Percentiles rank a stretch among this genome's conserved stretches.
Evolutionary conservation across 108 stramenopile species (phyloP).

Genomic region (Skeletonema potamos): DNA sequence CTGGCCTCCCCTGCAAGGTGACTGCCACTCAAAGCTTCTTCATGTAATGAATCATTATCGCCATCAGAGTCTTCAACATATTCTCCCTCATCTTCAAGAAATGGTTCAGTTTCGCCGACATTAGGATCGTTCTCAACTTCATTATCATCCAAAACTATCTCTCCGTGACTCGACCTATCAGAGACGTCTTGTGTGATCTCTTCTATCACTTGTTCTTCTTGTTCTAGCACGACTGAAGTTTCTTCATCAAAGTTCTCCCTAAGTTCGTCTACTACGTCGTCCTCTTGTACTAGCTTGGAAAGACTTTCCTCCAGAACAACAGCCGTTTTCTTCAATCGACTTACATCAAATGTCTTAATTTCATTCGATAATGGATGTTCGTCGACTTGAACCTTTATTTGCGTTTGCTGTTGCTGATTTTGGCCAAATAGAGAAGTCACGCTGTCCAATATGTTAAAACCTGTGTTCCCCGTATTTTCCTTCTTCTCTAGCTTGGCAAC

Average conservation of each 20-base stretch:
- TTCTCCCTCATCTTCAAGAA: background rate
- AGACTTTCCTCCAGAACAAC: background rate
- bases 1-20: background rate
- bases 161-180: no score
- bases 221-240: background rate
- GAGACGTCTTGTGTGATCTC: background rate
- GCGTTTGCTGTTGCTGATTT: background rate
- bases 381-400: background rate
- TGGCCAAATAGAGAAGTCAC: constrained; percentile 8
- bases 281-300: background rate
- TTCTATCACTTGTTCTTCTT: background rate
- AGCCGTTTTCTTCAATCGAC: background rate
- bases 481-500: background rate
- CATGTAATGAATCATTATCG: background rate
- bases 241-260: background rate
- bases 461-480: background rate
- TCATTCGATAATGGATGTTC: constrained; percentile 11
- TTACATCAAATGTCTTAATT: constrained; percentile 5
- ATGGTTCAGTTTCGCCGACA: background rate
- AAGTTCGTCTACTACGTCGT: background rate
- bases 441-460: background rate
- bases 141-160: background rate
- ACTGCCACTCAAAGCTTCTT: background rate
- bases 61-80: background rate
- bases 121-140: background rate